phyloP scores from a whole-genome alignment of 73 alveolate genomes.

The Tetrahymena malaccensis region DNA sequence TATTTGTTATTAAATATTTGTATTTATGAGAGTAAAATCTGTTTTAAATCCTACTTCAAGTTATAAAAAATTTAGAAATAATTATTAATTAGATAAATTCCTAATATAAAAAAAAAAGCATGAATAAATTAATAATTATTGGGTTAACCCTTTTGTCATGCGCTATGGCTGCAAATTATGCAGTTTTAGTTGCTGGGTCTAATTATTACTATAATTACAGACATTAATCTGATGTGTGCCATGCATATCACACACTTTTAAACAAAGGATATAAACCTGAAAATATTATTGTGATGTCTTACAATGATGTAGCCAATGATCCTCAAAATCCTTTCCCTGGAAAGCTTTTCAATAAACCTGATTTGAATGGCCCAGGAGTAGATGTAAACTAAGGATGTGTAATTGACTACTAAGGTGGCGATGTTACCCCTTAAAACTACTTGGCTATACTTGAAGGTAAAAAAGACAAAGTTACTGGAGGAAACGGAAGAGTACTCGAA shows the following conservation, averaged over 20 bases:
- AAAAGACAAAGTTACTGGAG: slow-evolving; percentile 4
- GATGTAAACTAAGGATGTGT: slow-evolving; percentile 95
- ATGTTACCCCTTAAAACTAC: slow-evolving; percentile 88
- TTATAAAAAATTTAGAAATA: background rate
- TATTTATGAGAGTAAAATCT: background rate
- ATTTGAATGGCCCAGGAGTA: slow-evolving; percentile 45
- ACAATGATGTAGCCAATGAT: slow-evolving; percentile 89
- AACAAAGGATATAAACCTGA: slow-evolving; percentile 80
- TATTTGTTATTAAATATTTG: too few relatives aligned
- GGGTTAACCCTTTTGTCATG: background rate
- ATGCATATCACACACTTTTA: slow-evolving; percentile 85
- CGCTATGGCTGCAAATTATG: slow-evolving; percentile 76
- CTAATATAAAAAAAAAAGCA: background rate
- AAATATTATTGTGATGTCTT: slow-evolving; percentile 82
- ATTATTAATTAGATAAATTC: background rate
- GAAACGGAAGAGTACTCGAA: background rate
- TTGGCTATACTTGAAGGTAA: slow-evolving; percentile 50
- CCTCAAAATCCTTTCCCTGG: slow-evolving; percentile 90
- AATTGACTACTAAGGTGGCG: slow-evolving; percentile 80
- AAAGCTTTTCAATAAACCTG: slow-evolving; percentile 86
- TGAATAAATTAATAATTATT: background rate
- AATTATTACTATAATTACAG: slow-evolving; percentile 92
- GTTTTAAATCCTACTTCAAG: background rate
- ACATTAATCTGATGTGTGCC: slow-evolving; percentile 98
- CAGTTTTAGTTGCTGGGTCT: slow-evolving; percentile 96